Conservation (phyloP, 1,284 basidiomycete species). For the Caloboletus inedulis region DNA sequence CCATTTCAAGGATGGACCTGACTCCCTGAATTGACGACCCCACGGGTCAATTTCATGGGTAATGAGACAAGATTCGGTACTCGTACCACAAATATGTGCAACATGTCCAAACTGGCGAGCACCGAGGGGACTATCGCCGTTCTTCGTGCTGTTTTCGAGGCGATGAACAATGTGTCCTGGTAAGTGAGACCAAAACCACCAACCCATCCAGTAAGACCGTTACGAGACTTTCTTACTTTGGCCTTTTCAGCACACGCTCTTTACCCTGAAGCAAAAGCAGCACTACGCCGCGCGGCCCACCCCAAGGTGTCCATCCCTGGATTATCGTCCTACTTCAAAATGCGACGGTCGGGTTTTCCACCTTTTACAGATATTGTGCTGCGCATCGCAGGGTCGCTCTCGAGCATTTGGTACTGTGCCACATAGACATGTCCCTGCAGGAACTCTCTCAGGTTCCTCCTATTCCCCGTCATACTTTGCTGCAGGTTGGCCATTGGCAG, state of each 20-base stretch:
- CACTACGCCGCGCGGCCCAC: too few species aligned
- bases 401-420: background rate
- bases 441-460: constrained; percentile 25
- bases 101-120: background rate
- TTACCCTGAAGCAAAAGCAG: background rate
- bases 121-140: background rate
- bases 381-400: background rate
- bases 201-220: too few species aligned
- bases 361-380: background rate
- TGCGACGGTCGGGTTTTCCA: background rate
- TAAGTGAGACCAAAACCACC: background rate
- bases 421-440: background rate
- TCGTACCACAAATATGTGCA: background rate
- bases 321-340: background rate
- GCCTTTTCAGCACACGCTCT: background rate
- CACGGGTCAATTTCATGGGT: background rate
- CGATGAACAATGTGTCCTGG: background rate
- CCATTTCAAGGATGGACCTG: background rate
- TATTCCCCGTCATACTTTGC: background rate
- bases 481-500: background rate
- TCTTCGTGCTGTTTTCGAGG: background rate
- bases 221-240: background rate
- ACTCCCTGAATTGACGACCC: background rate
- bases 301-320: background rate
- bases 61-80: background rate